Evolutionary conservation across 1,284 basidiomycete genomes (phyloP), one percentile per base, ranked within the genome.

Genomic region (Heliocybe sulcata): DNA sequence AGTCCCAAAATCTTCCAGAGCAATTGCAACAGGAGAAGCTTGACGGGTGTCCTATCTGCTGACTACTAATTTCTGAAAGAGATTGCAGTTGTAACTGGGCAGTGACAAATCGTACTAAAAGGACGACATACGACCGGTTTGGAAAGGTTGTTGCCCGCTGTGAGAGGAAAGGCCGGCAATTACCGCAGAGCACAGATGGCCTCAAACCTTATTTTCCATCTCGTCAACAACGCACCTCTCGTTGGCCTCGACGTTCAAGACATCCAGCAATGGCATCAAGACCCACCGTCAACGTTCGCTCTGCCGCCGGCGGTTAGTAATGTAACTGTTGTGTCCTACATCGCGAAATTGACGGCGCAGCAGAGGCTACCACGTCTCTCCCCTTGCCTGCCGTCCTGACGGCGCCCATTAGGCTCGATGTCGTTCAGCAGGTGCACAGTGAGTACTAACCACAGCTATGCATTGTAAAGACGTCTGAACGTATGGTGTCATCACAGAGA

Each of bases 361-460:
- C 67, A 89, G 92, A 92, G 85, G 81, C 91, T 58, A 90, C 92
- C 54, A 81, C 83, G 73, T 96, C 94, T 56, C 85, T 97, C 59
- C 90, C 94, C 58, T 87, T 98, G 68, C 96, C 96, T 59, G 93
- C 94, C 67, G 97, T 99, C 72, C 83, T 99, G 72, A 95, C 94
- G 69, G 97, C 95, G 52, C 96, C 97, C 67, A 98, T 99, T 78
- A 85, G 96, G 76, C 87, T 96, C 70, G 96, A 99, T 83, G 94
- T 99, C 61, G 95, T 99, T 65, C 85, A 92, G 66, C 92, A 94
- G 74, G 94, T 99, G 61, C 94, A 99, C 92, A 99, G 94, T 97
- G 72, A 80, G 94, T 80, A 56, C 20, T 4, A 26, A 20, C 16
- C 6, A 49, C 10, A 4, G 3, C 10, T 49, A 25, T 49, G 27